These are phyloP conservation scores for Colletotrichum kahawae DNA, from an alignment of 2,329 filamentous ascomycete genomes.

Conservation along the genomic window DNA sequence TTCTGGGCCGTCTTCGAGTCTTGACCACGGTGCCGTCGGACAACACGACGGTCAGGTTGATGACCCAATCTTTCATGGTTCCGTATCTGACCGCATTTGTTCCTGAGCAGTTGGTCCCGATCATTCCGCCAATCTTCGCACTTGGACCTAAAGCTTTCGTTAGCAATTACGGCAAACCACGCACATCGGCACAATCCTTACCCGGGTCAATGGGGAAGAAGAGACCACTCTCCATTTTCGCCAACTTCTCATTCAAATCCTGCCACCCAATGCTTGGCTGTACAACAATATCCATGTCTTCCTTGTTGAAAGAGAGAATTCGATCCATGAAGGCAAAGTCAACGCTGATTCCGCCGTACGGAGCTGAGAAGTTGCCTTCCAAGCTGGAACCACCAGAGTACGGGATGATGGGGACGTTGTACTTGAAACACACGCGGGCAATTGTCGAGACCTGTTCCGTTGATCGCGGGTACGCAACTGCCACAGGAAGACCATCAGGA, in stretches of 20 bases:
- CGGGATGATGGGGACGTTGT: slow-evolving; percentile 82
- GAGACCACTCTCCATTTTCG: slow-evolving; percentile 74
- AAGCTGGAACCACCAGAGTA: slow-evolving; percentile 87
- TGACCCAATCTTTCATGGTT: slow-evolving; percentile 88
- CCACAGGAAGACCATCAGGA: slow-evolving; percentile 64
- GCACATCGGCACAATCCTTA: slow-evolving; percentile 25
- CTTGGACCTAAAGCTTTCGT: slow-evolving; percentile 50
- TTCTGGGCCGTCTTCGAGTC: slow-evolving; percentile 77
- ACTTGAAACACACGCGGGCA: slow-evolving; percentile 75
- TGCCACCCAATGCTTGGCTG: slow-evolving; percentile 95
- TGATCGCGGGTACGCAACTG: slow-evolving; percentile 66
- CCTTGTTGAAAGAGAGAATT: slow-evolving; percentile 78
- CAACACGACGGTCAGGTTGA: slow-evolving; percentile 81
- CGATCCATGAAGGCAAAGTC: slow-evolving; percentile 90
- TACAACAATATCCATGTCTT: slow-evolving; percentile 92
- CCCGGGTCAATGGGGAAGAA: slow-evolving; percentile 94
- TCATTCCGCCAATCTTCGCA: slow-evolving; percentile 81
- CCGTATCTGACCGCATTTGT: slow-evolving; percentile 84
- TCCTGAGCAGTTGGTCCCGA: slow-evolving; percentile 78
- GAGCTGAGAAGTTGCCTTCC: slow-evolving; percentile 89
- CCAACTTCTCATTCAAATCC: slow-evolving; percentile 75
- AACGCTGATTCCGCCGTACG: slow-evolving; percentile 85
- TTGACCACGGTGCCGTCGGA: slow-evolving; percentile 82
- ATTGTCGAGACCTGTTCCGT: slow-evolving; percentile 66
- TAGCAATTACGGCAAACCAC: not conserved